These are phyloP conservation scores for Stereocaulon alpinum DNA, from an alignment of 495 filamentous ascomycete species.

Conservation along the genomic window DNA sequence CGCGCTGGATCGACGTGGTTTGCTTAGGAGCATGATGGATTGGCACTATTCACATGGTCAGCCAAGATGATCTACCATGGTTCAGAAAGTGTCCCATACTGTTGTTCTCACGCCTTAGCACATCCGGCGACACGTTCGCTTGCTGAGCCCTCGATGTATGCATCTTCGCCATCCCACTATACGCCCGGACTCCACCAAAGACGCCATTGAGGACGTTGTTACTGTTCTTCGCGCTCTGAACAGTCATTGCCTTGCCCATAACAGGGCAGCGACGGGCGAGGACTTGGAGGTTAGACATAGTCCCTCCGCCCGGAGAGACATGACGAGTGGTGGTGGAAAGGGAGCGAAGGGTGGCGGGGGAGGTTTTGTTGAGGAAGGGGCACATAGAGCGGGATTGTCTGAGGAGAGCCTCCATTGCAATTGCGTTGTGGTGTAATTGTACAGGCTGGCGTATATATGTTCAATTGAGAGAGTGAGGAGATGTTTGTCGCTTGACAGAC, in stretches of 20 bases:
- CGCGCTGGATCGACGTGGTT: constrained; percentile 2
- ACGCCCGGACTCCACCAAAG: constrained; percentile 35
- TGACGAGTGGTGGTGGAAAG: constrained; percentile 71
- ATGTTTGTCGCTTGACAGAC: no score
- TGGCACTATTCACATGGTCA: constrained; percentile 11
- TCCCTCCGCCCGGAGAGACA: constrained; percentile 69
- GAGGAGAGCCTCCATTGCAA: constrained; percentile 71
- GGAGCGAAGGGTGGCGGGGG: constrained; percentile 77
- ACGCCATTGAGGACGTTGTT: constrained; percentile 34
- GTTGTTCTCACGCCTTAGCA: constrained; percentile 50
- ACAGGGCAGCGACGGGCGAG: constrained; percentile 91
- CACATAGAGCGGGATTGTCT: constrained; percentile 92
- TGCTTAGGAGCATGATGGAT: constrained; percentile 18
- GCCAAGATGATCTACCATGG: neutral
- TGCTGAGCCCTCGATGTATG: constrained; percentile 68
- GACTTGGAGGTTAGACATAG: constrained; percentile 94
- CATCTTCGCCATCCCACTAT: constrained; percentile 55
- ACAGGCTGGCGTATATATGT: neutral
- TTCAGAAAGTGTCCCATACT: constrained; percentile 33
- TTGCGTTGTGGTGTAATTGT: neutral
- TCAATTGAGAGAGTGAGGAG: neutral
- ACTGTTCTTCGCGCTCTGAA: constrained; percentile 57
- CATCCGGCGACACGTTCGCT: constrained; percentile 57
- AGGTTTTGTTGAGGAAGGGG: constrained; percentile 91
- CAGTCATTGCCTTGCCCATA: constrained; percentile 93